A percentile compares a stretch with the other conserved stretches of the same genome.
Conservation (phyloP, 441 rosid species). For the Eugenia klotzschiana region DNA sequence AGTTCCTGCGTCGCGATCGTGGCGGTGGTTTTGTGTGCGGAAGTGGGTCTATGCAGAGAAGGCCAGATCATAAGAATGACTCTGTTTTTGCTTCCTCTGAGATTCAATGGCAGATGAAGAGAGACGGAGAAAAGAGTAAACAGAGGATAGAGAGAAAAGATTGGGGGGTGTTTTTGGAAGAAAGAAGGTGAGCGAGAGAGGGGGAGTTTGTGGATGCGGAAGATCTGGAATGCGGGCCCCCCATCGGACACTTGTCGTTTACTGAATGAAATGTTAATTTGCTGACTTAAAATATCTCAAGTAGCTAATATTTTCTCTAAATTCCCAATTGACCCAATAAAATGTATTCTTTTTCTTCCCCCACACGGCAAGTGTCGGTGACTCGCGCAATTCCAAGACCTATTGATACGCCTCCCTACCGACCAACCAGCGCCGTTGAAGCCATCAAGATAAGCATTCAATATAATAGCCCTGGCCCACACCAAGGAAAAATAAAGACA, state of each 20-base stretch:
- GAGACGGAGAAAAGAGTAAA: too few relatives aligned
- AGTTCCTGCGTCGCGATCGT: background rate
- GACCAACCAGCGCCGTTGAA: background rate
- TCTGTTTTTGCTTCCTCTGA: too few relatives aligned
- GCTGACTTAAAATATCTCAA: too few relatives aligned
- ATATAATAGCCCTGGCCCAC: background rate
- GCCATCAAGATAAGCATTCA: background rate
- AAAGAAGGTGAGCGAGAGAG: too few relatives aligned
- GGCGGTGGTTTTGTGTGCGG: conserved; percentile 16
- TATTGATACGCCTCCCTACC: background rate
- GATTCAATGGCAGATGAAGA: too few relatives aligned
- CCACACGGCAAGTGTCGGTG: background rate
- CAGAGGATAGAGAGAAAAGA: too few relatives aligned
- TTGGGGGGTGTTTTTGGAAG: too few relatives aligned
- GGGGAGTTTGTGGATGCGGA: too few relatives aligned
- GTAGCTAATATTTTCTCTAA: too few relatives aligned
- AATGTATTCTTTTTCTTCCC: background rate
- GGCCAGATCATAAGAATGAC: conserved; percentile 16
- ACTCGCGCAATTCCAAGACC: background rate
- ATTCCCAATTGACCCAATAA: background rate
- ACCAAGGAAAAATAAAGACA: background rate
- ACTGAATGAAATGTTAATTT: too few relatives aligned
- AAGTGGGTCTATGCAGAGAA: conserved; percentile 14
- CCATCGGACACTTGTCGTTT: too few relatives aligned
- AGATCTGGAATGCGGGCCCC: too few relatives aligned